A percentile compares a stretch with the other conserved stretches of the same genome.
phyloP scores from a whole-genome alignment of 2,329 filamentous ascomycete genomes.

The Fusarium nurragi region DNA sequence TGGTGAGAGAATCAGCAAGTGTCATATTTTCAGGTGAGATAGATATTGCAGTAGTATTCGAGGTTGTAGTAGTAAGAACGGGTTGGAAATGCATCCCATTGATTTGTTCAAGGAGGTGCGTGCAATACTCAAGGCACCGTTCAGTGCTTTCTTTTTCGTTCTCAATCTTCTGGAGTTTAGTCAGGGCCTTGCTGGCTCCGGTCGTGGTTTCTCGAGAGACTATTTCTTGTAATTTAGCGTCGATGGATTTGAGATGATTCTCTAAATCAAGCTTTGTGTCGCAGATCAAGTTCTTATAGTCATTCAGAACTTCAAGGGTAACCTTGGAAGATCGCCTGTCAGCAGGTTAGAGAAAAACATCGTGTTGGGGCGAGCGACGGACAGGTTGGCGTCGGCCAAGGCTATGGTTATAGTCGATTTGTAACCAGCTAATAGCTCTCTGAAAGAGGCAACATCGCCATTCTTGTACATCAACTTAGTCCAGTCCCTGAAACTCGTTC shows the following conservation, averaged over 20 bases:
- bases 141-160: slow-evolving; percentile 19
- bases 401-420: slow-evolving; percentile 46
- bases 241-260: slow-evolving; percentile 16
- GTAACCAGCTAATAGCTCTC: slow-evolving; percentile 52
- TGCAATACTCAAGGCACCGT: slow-evolving; percentile 11
- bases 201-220: background rate
- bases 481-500: slow-evolving; percentile 53
- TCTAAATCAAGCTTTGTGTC: slow-evolving; percentile 35
- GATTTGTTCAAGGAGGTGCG: background rate
- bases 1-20: slow-evolving; percentile 12
- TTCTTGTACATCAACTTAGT: slow-evolving; percentile 55
- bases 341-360: background rate
- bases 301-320: slow-evolving; percentile 23
- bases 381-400: slow-evolving; percentile 38
- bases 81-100: slow-evolving; percentile 5
- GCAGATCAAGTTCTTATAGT: slow-evolving; percentile 36
- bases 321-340: background rate
- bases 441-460: slow-evolving; percentile 54
- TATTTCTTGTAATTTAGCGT: slow-evolving; percentile 14
- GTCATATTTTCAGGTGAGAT: slow-evolving; percentile 1
- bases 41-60: background rate
- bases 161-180: background rate
- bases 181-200: background rate
- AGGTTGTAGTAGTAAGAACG: background rate
- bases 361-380: background rate